Evolutionary conservation across 805 yeast species (phyloP).

Genomic region (Nakazawaea ernobii): DNA sequence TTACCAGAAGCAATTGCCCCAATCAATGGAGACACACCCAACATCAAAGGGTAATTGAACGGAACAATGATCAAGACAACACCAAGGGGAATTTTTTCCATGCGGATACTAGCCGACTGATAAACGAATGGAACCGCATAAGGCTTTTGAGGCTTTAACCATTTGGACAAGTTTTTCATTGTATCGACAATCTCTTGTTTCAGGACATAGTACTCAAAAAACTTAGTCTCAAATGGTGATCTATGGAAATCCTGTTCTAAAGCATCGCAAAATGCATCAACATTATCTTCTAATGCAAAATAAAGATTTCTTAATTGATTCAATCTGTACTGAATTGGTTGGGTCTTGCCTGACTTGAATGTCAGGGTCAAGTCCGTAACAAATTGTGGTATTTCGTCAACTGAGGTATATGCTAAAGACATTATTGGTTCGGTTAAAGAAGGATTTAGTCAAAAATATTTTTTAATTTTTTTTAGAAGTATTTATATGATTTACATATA

Average conservation of each 20-base stretch:
- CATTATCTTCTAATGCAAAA: slow-evolving; percentile 55
- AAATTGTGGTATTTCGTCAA: slow-evolving; percentile 40
- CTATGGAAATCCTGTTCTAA: slow-evolving; percentile 64
- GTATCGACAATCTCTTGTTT: slow-evolving; percentile 53
- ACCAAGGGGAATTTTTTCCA: slow-evolving; percentile 50
- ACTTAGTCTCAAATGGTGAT: slow-evolving; percentile 52
- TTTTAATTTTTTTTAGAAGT: neutral
- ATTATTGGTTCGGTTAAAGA: neutral
- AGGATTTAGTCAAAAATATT: neutral
- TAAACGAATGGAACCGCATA: slow-evolving; percentile 29
- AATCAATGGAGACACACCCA: slow-evolving; percentile 60
- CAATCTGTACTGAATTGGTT: slow-evolving; percentile 48
- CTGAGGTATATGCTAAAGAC: slow-evolving; percentile 36
- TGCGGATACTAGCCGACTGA: slow-evolving; percentile 16
- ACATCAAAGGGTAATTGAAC: slow-evolving; percentile 71
- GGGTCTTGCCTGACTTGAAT: slow-evolving; percentile 41
- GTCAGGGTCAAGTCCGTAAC: slow-evolving; percentile 36
- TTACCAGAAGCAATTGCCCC: slow-evolving; percentile 89
- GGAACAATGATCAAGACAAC: slow-evolving; percentile 70
- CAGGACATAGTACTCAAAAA: slow-evolving; percentile 48
- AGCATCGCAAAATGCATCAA: slow-evolving; percentile 49
- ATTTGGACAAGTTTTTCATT: slow-evolving; percentile 51
- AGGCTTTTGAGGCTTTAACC: slow-evolving; percentile 51
- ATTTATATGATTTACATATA: too few species aligned
- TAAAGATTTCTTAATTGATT: slow-evolving; percentile 64